Conservation (phyloP, 1,139 yeast genomes). For the Protomyces pachydermus region DNA sequence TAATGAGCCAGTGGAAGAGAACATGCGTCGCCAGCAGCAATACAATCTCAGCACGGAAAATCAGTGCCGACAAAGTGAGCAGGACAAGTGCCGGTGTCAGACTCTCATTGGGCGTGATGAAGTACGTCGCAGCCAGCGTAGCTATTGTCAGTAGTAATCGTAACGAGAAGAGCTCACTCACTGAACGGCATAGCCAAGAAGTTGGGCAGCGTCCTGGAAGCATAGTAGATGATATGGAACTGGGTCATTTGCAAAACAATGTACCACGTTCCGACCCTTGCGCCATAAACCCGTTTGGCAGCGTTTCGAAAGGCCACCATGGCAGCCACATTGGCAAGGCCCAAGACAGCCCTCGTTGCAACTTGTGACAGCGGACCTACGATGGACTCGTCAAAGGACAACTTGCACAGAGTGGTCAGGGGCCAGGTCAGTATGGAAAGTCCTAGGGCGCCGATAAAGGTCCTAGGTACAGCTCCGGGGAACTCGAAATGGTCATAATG, state of each 20-base stretch:
- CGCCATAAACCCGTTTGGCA: constrained; percentile 31
- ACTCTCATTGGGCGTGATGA: constrained; percentile 15
- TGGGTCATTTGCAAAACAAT: constrained; percentile 56
- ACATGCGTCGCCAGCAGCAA: constrained; percentile 51
- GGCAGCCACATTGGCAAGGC: constrained; percentile 37
- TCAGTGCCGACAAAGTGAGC: constrained; percentile 58
- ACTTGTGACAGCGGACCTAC: constrained; percentile 34
- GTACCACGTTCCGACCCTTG: constrained; percentile 48
- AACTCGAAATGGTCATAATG: constrained; percentile 68
- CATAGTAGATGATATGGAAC: constrained; percentile 73
- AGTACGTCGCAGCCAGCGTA: constrained; percentile 27
- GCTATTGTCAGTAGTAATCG: constrained; percentile 40
- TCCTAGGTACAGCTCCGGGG: constrained; percentile 87
- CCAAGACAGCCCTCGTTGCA: constrained; percentile 39
- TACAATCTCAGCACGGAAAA: constrained; percentile 70
- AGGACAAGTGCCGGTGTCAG: constrained; percentile 48
- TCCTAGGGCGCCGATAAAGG: constrained; percentile 69
- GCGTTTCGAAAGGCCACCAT: constrained; percentile 36
- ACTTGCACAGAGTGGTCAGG: neutral
- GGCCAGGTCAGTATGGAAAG: constrained; percentile 43
- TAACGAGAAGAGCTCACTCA: constrained; percentile 46
- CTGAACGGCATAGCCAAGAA: constrained; percentile 76
- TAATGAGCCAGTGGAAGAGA: constrained; percentile 40
- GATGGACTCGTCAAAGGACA: neutral
- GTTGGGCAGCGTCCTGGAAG: constrained; percentile 80